Percentiles rank a stretch among this genome's conserved stretches.
Evolutionary conservation across 2,329 filamentous ascomycete genomes (phyloP).

Genomic region (Xylariaceae sp.): DNA sequence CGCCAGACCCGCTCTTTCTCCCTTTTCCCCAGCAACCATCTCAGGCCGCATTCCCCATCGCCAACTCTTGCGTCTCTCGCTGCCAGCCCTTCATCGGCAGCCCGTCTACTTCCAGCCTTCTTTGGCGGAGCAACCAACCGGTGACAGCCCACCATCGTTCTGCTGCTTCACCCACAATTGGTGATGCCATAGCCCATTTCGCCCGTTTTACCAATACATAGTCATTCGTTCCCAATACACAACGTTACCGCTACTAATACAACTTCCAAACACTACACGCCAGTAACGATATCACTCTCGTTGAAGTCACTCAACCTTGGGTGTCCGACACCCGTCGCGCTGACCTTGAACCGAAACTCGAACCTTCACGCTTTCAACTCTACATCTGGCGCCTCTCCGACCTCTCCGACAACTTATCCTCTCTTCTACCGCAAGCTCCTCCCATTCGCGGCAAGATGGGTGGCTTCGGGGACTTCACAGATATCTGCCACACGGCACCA

Average conservation of each 20-base stretch:
- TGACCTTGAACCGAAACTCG: background rate
- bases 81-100: background rate
- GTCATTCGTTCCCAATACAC: constrained; percentile 11
- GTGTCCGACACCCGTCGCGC: background rate
- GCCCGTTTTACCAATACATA: constrained; percentile 8
- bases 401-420: background rate
- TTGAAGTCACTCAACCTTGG: background rate
- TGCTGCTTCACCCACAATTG: background rate
- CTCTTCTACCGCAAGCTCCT: background rate
- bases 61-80: constrained; percentile 1
- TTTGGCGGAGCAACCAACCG: constrained; percentile 18
- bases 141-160: constrained; percentile 5
- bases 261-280: background rate
- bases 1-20: background rate
- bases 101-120: constrained; percentile 3
- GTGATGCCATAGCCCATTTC: constrained; percentile 7
- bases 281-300: background rate
- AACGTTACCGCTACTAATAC: background rate
- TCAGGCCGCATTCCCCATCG: background rate
- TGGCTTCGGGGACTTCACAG: constrained; percentile 87
- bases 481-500: constrained; percentile 78
- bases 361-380: too few relatives aligned
- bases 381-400: background rate
- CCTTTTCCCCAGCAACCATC: background rate
- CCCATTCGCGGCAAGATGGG: constrained; percentile 46